A percentile compares a stretch with the other conserved stretches of the same genome.
Evolutionary conservation across 768 basidiomycete species (phyloP).

Genomic region (Porpolomopsis calyptriformis): DNA sequence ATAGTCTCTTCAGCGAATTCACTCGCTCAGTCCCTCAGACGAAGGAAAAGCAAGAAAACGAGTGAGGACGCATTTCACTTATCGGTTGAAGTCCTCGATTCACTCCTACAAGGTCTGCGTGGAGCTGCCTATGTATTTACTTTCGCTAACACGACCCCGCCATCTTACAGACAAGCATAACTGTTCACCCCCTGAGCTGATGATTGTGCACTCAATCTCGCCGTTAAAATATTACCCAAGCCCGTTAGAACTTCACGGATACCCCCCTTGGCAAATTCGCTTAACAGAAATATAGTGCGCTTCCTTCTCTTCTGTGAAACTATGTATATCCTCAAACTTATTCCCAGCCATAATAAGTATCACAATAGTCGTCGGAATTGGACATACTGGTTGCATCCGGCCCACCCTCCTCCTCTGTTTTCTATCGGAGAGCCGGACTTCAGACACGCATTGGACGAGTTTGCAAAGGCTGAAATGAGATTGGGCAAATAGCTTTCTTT

Average conservation of each 20-base stretch:
- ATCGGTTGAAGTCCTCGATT: slow-evolving; percentile 36
- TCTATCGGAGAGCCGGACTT: slow-evolving; percentile 47
- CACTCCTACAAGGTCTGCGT: slow-evolving; percentile 45
- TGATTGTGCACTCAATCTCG: slow-evolving; percentile 58
- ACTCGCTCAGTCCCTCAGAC: slow-evolving; percentile 27
- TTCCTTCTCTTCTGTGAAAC: neutral
- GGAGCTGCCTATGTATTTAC: neutral
- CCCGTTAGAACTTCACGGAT: slow-evolving; percentile 61
- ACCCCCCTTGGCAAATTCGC: slow-evolving; percentile 80
- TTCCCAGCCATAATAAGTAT: slow-evolving; percentile 21
- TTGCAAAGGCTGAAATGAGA: slow-evolving; percentile 63
- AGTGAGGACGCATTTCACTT: slow-evolving; percentile 23
- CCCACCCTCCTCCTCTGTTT: slow-evolving; percentile 7
- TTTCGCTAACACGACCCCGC: neutral
- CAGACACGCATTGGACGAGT: slow-evolving; percentile 63
- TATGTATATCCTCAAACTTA: slow-evolving; percentile 5
- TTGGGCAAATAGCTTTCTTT: slow-evolving; percentile 49
- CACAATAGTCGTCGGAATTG: slow-evolving; percentile 4
- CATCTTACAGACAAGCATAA: slow-evolving; percentile 33
- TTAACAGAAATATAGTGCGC: slow-evolving; percentile 72
- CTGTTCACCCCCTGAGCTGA: slow-evolving; percentile 61
- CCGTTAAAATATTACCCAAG: slow-evolving; percentile 24
- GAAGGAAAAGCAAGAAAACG: slow-evolving; percentile 13
- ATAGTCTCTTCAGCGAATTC: slow-evolving; percentile 44
- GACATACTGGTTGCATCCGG: slow-evolving; percentile 8